phyloP scores from a whole-genome alignment of 1,284 basidiomycete genomes.

The Mycosarcoma mackinlayi region DNA sequence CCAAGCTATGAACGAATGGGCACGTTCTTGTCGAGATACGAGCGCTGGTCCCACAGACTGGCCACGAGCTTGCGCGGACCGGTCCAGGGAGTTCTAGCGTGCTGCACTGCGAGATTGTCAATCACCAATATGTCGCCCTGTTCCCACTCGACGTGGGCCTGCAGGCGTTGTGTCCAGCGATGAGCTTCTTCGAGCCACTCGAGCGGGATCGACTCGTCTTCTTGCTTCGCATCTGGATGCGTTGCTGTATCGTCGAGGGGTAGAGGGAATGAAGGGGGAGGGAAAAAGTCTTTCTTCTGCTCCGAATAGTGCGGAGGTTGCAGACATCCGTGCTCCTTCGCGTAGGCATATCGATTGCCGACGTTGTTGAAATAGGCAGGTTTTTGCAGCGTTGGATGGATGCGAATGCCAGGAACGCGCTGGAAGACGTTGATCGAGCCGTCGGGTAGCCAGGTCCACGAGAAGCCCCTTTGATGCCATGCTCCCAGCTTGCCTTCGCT shows the following conservation, averaged over 20 bases:
- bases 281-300: conserved; percentile 34
- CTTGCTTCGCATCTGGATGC: neutral
- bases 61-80: conserved; percentile 46
- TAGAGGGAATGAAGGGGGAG: conserved; percentile 32
- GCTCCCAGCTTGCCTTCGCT: conserved; percentile 14
- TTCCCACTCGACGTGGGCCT: conserved; percentile 50
- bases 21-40: conserved; percentile 28
- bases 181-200: conserved; percentile 38
- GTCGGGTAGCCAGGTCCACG: conserved; percentile 45
- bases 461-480: conserved; percentile 46
- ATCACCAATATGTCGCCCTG: conserved; percentile 47
- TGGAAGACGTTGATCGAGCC: conserved; percentile 51
- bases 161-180: conserved; percentile 26
- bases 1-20: conserved; percentile 22
- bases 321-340: conserved; percentile 23
- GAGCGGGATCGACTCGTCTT: conserved; percentile 36
- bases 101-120: conserved; percentile 54
- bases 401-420: conserved; percentile 44
- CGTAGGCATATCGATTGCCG: conserved; percentile 44
- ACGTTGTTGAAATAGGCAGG: conserved; percentile 54
- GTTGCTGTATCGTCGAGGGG: conserved; percentile 2
- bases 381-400: conserved; percentile 31
- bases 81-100: conserved; percentile 45
- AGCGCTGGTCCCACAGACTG: conserved; percentile 48
- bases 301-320: conserved; percentile 34